These are phyloP conservation scores for Leccinum longicurvipes DNA, from an alignment of 768 basidiomycete genomes.

Conservation along the genomic window DNA sequence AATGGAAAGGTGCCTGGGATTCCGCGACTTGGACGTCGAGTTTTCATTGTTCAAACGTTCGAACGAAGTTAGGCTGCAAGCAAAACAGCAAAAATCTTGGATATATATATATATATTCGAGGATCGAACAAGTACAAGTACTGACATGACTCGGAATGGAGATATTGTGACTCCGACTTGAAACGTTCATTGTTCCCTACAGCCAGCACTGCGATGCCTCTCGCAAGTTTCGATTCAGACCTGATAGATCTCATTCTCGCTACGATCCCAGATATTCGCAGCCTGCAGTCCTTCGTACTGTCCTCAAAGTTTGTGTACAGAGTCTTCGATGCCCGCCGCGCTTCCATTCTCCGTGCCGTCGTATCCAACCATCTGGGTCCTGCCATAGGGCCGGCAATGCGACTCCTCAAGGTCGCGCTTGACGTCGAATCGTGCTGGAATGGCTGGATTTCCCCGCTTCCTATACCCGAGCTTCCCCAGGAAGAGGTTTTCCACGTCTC, in stretches of 20 bases:
- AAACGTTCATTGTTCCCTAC: too few species aligned
- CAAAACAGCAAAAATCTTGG: too few species aligned
- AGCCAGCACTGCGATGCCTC: too few species aligned
- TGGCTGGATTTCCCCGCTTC: slow-evolving; percentile 9
- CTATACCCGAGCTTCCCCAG: slow-evolving; percentile 8
- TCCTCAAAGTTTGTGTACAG: slow-evolving; percentile 17
- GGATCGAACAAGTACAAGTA: too few species aligned
- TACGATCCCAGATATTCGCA: slow-evolving; percentile 7
- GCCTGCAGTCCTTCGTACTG: slow-evolving; percentile 10
- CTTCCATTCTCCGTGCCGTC: slow-evolving; percentile 13
- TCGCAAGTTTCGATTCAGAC: slow-evolving; percentile 9
- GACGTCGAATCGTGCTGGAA: slow-evolving; percentile 14
- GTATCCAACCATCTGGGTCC: slow-evolving; percentile 16
- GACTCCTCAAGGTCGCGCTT: slow-evolving; percentile 15
- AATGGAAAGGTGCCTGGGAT: too few species aligned
- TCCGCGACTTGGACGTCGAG: too few species aligned
- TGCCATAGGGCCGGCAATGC: slow-evolving; percentile 5
- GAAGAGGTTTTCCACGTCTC: slow-evolving; percentile 4
- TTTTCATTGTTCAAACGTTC: too few species aligned
- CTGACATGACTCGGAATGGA: too few species aligned
- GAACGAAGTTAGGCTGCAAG: too few species aligned
- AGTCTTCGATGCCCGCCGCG: slow-evolving; percentile 10
- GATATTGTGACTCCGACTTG: too few species aligned
- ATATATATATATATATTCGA: too few species aligned
- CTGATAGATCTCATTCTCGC: slow-evolving; percentile 13